These are phyloP conservation scores for Trichoderma endophyticum DNA, from an alignment of 2,329 filamentous ascomycete genomes.

Conservation along the genomic window DNA sequence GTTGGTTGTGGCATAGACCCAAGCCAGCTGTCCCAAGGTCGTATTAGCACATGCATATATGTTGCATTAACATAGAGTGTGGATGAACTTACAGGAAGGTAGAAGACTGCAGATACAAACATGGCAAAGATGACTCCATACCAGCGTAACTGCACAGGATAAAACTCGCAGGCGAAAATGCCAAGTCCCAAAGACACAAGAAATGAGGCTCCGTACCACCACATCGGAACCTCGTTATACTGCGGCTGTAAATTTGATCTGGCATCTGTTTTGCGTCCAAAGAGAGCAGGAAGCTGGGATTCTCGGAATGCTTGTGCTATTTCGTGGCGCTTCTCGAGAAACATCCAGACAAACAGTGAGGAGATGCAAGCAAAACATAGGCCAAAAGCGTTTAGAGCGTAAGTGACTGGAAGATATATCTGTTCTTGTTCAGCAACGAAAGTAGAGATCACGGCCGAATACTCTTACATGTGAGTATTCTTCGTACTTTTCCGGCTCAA, in stretches of 20 bases:
- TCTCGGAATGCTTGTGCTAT: slow-evolving; percentile 18
- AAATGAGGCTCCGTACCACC: slow-evolving; percentile 27
- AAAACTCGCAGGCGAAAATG: slow-evolving; percentile 32
- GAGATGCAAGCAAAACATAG: slow-evolving; percentile 52
- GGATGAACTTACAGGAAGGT: slow-evolving; percentile 26
- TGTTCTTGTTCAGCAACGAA: neutral
- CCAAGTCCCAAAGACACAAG: slow-evolving; percentile 27
- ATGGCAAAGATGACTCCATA: slow-evolving; percentile 32
- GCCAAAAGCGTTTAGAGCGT: slow-evolving; percentile 48
- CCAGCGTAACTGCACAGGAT: slow-evolving; percentile 32
- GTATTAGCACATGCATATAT: neutral
- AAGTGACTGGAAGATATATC: slow-evolving; percentile 44
- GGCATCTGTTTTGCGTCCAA: neutral
- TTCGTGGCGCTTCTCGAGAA: slow-evolving; percentile 30
- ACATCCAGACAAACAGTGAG: slow-evolving; percentile 32
- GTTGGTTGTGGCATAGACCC: slow-evolving; percentile 41
- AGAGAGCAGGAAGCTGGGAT: slow-evolving; percentile 4
- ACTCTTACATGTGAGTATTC: slow-evolving; percentile 47
- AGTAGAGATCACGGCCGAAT: neutral
- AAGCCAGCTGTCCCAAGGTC: slow-evolving; percentile 24
- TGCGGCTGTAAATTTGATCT: slow-evolving; percentile 19
- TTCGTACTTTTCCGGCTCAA: slow-evolving; percentile 48
- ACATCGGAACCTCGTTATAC: slow-evolving; percentile 24
- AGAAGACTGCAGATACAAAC: slow-evolving; percentile 29
- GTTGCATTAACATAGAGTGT: neutral